Evolutionary conservation across 495 filamentous ascomycete species (phyloP), one percentile per base, ranked within the genome.

Genomic region (Lentithecium fluviatile): DNA sequence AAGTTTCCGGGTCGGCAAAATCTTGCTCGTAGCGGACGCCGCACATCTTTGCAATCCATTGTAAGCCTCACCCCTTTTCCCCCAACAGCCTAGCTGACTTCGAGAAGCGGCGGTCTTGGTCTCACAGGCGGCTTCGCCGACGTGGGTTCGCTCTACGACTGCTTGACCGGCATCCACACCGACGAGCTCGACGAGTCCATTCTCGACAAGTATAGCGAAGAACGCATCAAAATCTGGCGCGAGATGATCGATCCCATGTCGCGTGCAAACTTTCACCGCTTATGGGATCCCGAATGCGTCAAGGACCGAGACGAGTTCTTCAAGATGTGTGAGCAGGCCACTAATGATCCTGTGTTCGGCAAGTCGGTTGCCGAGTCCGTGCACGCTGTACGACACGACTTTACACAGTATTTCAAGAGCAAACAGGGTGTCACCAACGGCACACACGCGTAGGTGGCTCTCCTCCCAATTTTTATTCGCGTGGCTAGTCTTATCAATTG

Each of bases 81-180:
- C 25, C 4, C 40, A 29, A 20, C 23, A 19, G 2, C 21, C 8
- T 13, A 25, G 26, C 54, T 62, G 42, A 57, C 10, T 19, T 2
- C 20, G 34, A n/a, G 6, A 36, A 66, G 64, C 66, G 83, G 83
- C 52, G 83, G 83, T 6, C 71, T 85, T 38, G 83, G 83, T 2
- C 78, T 86, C 45, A 85, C 82, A 0, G 83, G 83, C 11, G 83
- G 83, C 0, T 79, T 86, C 24, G 82, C 79, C 12, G 83, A 86
- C 54, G 74, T 85, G 1, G 81, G 81, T 23, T 78, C 78, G 0
- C 74, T 86, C n/a, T 81, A 74, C 51, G 82, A 86, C 56, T 80
- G 80, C 48, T 71, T 86, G 2, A 69, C 75, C 21, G 83, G 82
- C 1, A 80, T 86, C 34, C 78, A 79, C 67, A 74, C 79, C n/a